phyloP scores from a whole-genome alignment of 139 green algal genomes.

The Deuterostichococcus epilithicus region DNA sequence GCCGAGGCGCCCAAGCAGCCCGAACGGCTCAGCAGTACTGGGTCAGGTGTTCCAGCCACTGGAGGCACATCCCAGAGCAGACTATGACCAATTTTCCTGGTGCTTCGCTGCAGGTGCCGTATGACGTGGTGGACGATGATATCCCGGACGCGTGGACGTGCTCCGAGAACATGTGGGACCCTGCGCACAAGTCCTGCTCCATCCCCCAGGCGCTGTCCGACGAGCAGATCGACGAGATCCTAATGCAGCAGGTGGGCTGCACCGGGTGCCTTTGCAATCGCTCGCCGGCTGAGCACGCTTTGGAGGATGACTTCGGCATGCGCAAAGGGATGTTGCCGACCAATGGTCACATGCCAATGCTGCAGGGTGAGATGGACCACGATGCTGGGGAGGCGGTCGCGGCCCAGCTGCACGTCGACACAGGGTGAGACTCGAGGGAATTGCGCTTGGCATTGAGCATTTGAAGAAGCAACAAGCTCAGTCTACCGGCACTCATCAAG shows the following conservation, averaged over 20 bases:
- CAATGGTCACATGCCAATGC: conserved; percentile 6
- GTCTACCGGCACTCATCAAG: too few species aligned
- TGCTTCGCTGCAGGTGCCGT: conserved; percentile 53
- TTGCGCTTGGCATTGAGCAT: too few species aligned
- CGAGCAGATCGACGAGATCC: conserved; percentile 68
- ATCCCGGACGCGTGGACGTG: conserved; percentile 76
- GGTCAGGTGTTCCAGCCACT: too few species aligned
- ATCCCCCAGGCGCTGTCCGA: conserved; percentile 61
- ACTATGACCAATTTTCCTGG: not conserved
- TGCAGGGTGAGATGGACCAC: not conserved
- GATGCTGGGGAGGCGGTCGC: not conserved
- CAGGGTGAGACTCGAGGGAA: too few species aligned
- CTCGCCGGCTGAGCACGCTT: not conserved
- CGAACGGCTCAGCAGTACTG: too few species aligned
- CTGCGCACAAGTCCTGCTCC: conserved; percentile 43
- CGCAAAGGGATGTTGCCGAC: not conserved
- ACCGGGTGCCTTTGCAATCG: not conserved
- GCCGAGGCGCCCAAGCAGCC: too few species aligned
- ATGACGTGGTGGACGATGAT: conserved; percentile 58
- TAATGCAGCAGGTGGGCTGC: conserved; percentile 37
- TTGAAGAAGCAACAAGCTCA: too few species aligned
- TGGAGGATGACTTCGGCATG: not conserved
- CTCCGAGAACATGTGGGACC: conserved; percentile 70
- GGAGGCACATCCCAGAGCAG: too few species aligned
- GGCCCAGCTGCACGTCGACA: not conserved